Conservation (phyloP, 1,139 yeast genomes). For the Candida sanyaensis region DNA sequence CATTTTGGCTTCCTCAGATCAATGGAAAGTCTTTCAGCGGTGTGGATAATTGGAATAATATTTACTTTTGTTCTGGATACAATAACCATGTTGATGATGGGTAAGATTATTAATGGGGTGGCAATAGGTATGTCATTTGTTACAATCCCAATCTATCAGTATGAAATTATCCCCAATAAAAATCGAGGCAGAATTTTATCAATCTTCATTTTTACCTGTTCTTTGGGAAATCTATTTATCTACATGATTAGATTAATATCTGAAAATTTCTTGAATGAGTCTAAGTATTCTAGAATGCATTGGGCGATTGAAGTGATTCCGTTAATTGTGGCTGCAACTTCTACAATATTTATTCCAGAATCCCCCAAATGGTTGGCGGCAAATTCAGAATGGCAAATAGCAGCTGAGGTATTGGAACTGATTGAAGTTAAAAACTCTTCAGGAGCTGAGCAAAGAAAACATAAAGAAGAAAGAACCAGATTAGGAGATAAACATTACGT, state of each 20-base stretch:
- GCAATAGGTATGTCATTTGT: constrained; percentile 33
- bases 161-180: constrained; percentile 28
- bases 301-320: constrained; percentile 32
- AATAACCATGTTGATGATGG: constrained; percentile 27
- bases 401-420: constrained; percentile 27
- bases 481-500: constrained; percentile 27
- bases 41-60: constrained; percentile 32
- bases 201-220: constrained; percentile 14
- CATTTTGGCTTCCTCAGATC: constrained; percentile 28
- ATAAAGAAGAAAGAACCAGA: constrained; percentile 10
- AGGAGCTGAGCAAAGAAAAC: neutral
- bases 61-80: constrained; percentile 27
- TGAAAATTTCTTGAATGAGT: constrained; percentile 12
- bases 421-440: constrained; percentile 12
- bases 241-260: constrained; percentile 23
- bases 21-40: constrained; percentile 25
- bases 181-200: constrained; percentile 21
- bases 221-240: constrained; percentile 25
- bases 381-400: constrained; percentile 31
- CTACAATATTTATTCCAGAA: constrained; percentile 28
- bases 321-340: constrained; percentile 16
- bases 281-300: constrained; percentile 11
- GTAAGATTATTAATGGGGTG: constrained; percentile 32
- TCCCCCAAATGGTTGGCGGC: constrained; percentile 40
- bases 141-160: constrained; percentile 33